Evolutionary conservation across 106 monocot species (phyloP).

Genomic region (Platanthera zijinensis): DNA sequence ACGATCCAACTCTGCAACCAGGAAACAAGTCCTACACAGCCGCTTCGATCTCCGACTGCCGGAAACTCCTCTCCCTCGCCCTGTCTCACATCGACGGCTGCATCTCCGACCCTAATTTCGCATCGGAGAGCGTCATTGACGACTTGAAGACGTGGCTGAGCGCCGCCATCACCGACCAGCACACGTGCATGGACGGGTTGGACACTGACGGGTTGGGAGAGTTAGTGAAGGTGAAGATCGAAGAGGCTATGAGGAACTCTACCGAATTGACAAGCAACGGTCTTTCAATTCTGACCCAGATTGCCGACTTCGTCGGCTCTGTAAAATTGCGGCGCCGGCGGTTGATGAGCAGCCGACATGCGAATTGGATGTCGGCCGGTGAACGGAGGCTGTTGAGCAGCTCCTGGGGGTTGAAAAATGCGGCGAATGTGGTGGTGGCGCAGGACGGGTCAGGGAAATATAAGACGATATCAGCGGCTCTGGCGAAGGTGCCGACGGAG

Average conservation of each 20-base stretch:
- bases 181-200: constrained; percentile 52
- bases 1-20: not conserved
- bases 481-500: constrained; percentile 11
- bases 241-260: constrained; percentile 22
- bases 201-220: constrained; percentile 6
- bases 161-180: constrained; percentile 43
- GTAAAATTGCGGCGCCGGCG: not conserved
- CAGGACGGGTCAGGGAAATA: constrained; percentile 26
- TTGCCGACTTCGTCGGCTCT: not conserved
- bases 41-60: constrained; percentile 23
- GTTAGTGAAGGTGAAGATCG: constrained; percentile 16
- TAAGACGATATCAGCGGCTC: constrained; percentile 11
- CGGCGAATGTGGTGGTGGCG: constrained; percentile 28
- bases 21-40: not conserved
- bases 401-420: not conserved
- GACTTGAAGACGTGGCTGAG: constrained; percentile 44
- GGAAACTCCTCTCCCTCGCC: constrained; percentile 31
- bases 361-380: constrained; percentile 6
- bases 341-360: not conserved
- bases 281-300: constrained; percentile 25
- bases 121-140: constrained; percentile 18
- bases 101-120: constrained; percentile 8
- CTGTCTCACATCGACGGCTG: constrained; percentile 15
- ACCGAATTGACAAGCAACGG: constrained; percentile 35
- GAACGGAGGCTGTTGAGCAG: constrained; percentile 15